Evolutionary conservation across 805 yeast species (phyloP).

Genomic region (Candida namnaoensis): DNA sequence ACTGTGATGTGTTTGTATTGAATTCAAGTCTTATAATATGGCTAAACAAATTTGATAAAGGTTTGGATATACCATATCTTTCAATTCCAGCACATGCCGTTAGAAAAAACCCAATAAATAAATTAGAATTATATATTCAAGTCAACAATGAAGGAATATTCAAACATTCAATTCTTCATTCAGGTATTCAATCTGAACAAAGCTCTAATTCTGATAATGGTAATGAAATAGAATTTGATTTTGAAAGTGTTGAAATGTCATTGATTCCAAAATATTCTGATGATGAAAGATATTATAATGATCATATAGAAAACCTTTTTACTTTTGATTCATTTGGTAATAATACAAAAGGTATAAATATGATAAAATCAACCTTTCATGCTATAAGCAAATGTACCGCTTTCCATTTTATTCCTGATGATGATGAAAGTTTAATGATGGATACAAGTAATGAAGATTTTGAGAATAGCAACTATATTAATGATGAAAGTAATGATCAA

Average conservation of each 20-base stretch:
- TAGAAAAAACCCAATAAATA: conserved; percentile 1
- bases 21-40: conserved; percentile 28
- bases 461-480: neutral
- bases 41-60: conserved; percentile 25
- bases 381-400: conserved; percentile 25
- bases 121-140: conserved; percentile 8
- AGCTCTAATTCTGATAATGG: no score
- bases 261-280: conserved; percentile 26
- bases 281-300: conserved; percentile 25
- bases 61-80: conserved; percentile 26
- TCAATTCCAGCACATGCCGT: conserved; percentile 13
- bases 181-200: no score
- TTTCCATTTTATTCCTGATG: conserved; percentile 1
- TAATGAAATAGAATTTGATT: conserved; percentile 1
- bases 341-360: conserved; percentile 27
- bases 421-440: neutral
- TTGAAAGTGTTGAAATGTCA: conserved; percentile 20
- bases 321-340: conserved; percentile 27
- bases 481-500: conserved; percentile 2
- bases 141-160: conserved; percentile 5
- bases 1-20: conserved; percentile 27
- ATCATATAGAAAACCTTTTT: conserved; percentile 25
- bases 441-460: neutral
- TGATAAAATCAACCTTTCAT: conserved; percentile 26
- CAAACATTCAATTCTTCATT: neutral